phyloP scores from a whole-genome alignment of 495 filamentous ascomycete species.

The Aspergillus homomorphus region DNA sequence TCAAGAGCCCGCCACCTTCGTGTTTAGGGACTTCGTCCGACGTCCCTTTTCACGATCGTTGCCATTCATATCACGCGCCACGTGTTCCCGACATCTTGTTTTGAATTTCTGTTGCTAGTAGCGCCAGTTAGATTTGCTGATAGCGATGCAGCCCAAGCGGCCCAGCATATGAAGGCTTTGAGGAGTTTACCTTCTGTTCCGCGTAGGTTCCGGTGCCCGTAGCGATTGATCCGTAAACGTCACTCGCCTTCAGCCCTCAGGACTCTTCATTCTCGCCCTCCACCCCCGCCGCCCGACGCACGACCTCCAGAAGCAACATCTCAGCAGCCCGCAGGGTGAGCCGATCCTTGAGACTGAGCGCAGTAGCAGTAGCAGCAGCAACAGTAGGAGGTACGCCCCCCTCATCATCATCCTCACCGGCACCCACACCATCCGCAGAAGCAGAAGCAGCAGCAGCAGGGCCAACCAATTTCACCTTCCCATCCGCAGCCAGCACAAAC shows the following conservation, averaged over 20 bases:
- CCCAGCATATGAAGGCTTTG: too few relatives aligned
- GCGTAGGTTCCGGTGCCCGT: too few relatives aligned
- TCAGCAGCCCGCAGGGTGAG: constrained; percentile 26
- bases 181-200: too few relatives aligned
- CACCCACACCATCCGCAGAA: background rate
- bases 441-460: background rate
- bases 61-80: background rate
- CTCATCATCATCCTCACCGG: constrained; percentile 21
- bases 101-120: background rate
- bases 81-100: background rate
- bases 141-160: background rate
- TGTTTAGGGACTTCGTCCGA: background rate
- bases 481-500: constrained; percentile 52
- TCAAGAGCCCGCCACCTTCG: background rate
- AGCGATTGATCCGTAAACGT: too few relatives aligned
- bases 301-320: constrained; percentile 26
- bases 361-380: constrained; percentile 7
- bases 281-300: constrained; percentile 26
- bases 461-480: constrained; percentile 51
- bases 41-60: background rate
- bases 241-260: background rate
- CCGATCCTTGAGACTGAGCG: constrained; percentile 1
- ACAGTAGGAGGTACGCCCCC: background rate
- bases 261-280: constrained; percentile 18
- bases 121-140: constrained; percentile 2